phyloP scores from a whole-genome alignment of 2,329 filamentous ascomycete genomes.

The Orbilia blumenaviensis region DNA sequence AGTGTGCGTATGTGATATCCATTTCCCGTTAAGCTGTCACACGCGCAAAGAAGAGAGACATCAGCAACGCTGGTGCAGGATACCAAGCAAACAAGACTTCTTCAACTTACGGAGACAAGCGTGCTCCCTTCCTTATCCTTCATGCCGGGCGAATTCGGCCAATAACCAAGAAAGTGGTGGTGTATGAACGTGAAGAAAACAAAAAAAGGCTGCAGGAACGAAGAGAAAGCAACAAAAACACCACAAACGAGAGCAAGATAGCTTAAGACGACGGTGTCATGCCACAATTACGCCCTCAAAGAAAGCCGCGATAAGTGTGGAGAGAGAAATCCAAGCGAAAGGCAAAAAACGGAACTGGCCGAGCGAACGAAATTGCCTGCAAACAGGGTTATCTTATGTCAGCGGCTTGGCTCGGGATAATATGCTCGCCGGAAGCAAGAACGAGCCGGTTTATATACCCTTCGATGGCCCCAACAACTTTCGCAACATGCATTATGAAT shows the following conservation, averaged over 20 bases:
- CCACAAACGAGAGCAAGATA: slow-evolving; percentile 58
- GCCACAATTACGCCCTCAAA: slow-evolving; percentile 18
- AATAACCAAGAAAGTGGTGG: slow-evolving; percentile 3
- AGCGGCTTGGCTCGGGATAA: slow-evolving; percentile 38
- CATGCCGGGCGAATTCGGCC: slow-evolving; percentile 33
- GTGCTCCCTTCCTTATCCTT: slow-evolving; percentile 50
- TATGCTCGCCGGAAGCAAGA: not conserved
- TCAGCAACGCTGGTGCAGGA: slow-evolving; percentile 56
- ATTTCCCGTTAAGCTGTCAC: slow-evolving; percentile 78
- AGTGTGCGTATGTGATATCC: slow-evolving; percentile 90
- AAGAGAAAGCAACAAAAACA: slow-evolving; percentile 37
- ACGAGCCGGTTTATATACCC: slow-evolving; percentile 9
- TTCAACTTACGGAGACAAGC: slow-evolving; percentile 44
- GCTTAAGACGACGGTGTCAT: slow-evolving; percentile 37
- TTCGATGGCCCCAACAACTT: not conserved
- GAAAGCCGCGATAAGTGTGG: slow-evolving; percentile 22
- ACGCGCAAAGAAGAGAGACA: slow-evolving; percentile 55
- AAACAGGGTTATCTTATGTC: slow-evolving; percentile 28
- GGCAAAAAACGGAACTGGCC: not conserved
- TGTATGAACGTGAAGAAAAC: slow-evolving; percentile 55
- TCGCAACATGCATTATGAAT: not conserved
- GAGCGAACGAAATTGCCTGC: not conserved
- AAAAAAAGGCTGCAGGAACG: slow-evolving; percentile 47
- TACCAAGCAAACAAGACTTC: slow-evolving; percentile 12
- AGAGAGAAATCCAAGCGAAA: slow-evolving; percentile 26